A percentile compares a stretch with the other conserved stretches of the same genome.
Conservation (phyloP, 495 filamentous ascomycete genomes). For the Chaetomium fimeti region DNA sequence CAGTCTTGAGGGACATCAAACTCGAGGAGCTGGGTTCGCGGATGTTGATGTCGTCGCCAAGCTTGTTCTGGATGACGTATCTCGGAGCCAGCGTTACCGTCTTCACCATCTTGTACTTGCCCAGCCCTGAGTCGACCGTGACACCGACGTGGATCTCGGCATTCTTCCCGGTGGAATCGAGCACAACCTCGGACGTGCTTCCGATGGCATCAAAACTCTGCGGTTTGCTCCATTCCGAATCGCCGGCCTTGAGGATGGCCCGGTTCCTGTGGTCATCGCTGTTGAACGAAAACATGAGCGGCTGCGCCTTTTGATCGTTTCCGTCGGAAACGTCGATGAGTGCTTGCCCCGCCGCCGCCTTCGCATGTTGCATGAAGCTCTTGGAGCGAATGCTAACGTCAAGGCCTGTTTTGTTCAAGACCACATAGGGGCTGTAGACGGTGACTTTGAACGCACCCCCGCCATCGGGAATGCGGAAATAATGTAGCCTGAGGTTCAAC, state of each 20-base stretch:
- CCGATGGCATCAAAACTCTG: constrained; percentile 99
- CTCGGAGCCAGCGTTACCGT: constrained; percentile 90
- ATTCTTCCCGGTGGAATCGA: constrained; percentile 67
- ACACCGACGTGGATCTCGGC: constrained; percentile 88
- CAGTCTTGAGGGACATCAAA: constrained; percentile 69
- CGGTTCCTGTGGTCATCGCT: constrained; percentile 86
- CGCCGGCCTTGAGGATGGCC: constrained; percentile 77
- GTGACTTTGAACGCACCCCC: constrained; percentile 95
- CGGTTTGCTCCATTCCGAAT: constrained; percentile 92
- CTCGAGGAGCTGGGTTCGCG: constrained; percentile 85
- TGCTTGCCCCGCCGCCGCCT: constrained; percentile 74
- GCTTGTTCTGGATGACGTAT: constrained; percentile 91
- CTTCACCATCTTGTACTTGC: constrained; percentile 96
- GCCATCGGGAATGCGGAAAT: constrained; percentile 87
- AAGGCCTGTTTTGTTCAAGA: constrained; percentile 92
- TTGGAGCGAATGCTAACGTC: constrained; percentile 87
- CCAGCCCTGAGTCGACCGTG: constrained; percentile 82
- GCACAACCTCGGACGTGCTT: constrained; percentile 78
- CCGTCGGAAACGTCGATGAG: constrained; percentile 38
- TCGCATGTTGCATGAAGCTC: constrained; percentile 75
- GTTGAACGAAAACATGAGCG: constrained; percentile 93
- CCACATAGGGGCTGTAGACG: constrained; percentile 87
- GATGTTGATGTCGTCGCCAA: constrained; percentile 81
- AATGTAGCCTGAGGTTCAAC: constrained; percentile 82
- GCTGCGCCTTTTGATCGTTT: constrained; percentile 63